These are phyloP conservation scores for Xylaria acuta DNA, from an alignment of 495 filamentous ascomycete genomes.

Conservation along the genomic window DNA sequence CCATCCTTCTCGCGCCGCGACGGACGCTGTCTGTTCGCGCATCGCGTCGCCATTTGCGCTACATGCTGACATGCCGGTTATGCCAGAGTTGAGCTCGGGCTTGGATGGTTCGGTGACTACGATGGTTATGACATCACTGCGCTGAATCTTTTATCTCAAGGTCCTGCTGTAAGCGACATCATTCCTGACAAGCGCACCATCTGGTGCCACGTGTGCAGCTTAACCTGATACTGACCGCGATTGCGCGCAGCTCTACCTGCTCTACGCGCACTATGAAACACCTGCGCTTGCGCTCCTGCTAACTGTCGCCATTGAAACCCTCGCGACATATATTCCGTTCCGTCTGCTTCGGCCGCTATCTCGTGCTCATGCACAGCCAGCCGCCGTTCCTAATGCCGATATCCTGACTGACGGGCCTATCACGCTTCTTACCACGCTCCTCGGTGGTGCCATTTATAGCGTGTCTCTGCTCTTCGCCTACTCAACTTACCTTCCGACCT, in stretches of 20 bases:
- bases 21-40: not conserved
- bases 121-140: constrained; percentile 75
- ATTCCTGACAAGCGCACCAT: constrained; percentile 1
- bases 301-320: constrained; percentile 67
- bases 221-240: constrained; percentile 1
- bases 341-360: constrained; percentile 69
- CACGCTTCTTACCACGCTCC: constrained; percentile 65
- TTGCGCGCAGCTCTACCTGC: constrained; percentile 62
- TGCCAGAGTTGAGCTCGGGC: constrained; percentile 66
- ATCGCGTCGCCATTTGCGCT: not conserved
- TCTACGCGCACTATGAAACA: constrained; percentile 75
- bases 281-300: constrained; percentile 60
- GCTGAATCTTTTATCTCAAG: constrained; percentile 71
- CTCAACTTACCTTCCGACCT: constrained; percentile 67
- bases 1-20: constrained; percentile 1
- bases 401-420: constrained; percentile 72
- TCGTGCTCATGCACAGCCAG: constrained; percentile 63
- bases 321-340: constrained; percentile 74
- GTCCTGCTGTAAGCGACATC: constrained; percentile 63
- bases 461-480: constrained; percentile 68
- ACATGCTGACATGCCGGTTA: not conserved
- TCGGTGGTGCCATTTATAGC: constrained; percentile 72
- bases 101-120: constrained; percentile 73
- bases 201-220: not conserved
- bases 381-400: constrained; percentile 68